Evolutionary conservation across 371 early-diverging fungal species (phyloP), one percentile per base, ranked within the genome.

Genomic region (Mucor sp.): DNA sequence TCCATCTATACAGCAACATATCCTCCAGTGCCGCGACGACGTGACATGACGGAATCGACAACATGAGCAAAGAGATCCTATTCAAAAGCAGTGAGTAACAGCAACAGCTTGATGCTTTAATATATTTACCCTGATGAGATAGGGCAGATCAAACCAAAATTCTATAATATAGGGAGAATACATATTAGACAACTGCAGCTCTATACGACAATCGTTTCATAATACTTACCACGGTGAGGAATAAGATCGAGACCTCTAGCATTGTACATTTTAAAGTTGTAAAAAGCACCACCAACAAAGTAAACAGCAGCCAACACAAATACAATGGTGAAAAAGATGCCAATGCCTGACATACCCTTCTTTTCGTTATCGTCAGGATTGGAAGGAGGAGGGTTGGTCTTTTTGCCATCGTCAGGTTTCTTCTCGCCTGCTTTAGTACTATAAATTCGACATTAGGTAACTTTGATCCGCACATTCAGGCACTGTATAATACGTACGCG

Each of bases 221-320:
- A 32, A 47, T 23, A 48, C 60, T 74, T 78, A 85, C 88, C 88
- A 74, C 86, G 72, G 76, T 82, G 80, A 73, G 87, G 87, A 58
- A 89, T 85, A 62, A 86, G 79, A 69, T 85, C 83, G 28, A 84
- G 61, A 21, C 89, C 89, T 56, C 83, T 72, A 15, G 87, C 89
- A 68, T 87, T 83, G 58, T 89, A 82, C 56, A 85, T 76, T 56
- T 82, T 83, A 37, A 74, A 82, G 65, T 87, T 89, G 71, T 89
- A 89, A 35, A 86, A 69, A 12, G 84, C 80, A 43, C 89, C 89
- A 64, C 83, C 87, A 25, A 86, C 56, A 63, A 89, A 79, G 56
- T 89, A 89, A 7, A 86, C 74, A 44, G 72, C 77, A 14, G 77
- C 58, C 44, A 77, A 72, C 12, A 84, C 77, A 58, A 77, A 73